Percentiles rank a stretch among this genome's conserved stretches.
These are phyloP conservation scores for Hamamelis virginiana DNA, from an alignment of 164 flowering plant genomes.

Conservation along the genomic window DNA sequence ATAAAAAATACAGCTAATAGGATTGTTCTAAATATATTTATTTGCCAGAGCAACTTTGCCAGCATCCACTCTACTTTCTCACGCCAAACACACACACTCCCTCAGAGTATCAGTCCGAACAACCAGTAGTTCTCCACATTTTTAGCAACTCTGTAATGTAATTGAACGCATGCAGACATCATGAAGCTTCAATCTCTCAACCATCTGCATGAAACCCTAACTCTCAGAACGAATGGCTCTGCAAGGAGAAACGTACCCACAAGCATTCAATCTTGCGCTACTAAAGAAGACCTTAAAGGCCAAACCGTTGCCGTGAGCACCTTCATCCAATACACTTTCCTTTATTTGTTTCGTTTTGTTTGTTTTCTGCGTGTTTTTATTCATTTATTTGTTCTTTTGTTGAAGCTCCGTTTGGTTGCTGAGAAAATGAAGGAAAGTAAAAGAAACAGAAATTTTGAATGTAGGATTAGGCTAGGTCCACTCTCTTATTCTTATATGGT, in stretches of 20 bases:
- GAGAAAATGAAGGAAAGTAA: not conserved
- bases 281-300: constrained; percentile 10
- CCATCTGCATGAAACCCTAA: not conserved
- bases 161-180: not conserved
- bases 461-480: no score
- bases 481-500: no score
- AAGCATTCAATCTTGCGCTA: not conserved
- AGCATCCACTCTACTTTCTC: no score
- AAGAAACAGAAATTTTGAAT: not conserved
- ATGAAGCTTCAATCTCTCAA: constrained; percentile 9
- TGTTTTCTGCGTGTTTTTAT: not conserved
- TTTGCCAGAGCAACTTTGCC: no score
- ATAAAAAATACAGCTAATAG: no score
- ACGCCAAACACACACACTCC: no score
- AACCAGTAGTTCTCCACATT: no score
- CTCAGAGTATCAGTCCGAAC: no score
- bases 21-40: no score
- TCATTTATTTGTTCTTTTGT: not conserved
- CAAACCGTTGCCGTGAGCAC: constrained; percentile 15
- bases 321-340: not conserved
- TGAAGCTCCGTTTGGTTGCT: not conserved
- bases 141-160: no score
- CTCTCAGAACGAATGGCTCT: not conserved
- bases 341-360: not conserved
- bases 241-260: not conserved